Conservation (phyloP, 805 yeast genomes). For the Lipomyces starkeyi region DNA sequence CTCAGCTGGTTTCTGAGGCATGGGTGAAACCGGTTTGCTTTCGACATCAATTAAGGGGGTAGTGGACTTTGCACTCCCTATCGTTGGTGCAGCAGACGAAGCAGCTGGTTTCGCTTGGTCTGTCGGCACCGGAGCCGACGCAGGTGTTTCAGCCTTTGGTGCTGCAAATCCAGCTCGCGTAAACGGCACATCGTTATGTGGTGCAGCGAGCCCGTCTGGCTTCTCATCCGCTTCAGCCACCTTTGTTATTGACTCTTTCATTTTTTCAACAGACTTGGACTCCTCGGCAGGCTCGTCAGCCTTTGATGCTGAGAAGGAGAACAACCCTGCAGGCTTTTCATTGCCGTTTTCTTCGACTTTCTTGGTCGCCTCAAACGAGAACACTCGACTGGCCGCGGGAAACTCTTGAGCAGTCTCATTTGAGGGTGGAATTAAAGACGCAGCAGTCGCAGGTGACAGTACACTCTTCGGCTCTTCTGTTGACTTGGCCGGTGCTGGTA, state of each 20-base stretch:
- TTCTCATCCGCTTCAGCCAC: background rate
- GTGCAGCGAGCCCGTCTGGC: background rate
- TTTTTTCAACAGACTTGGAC: background rate
- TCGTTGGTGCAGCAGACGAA: background rate
- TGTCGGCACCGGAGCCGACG: background rate
- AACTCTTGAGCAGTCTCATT: background rate
- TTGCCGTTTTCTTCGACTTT: too few species aligned
- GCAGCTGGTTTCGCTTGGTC: background rate
- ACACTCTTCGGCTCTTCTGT: background rate
- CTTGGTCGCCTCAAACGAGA: too few species aligned
- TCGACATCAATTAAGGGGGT: background rate
- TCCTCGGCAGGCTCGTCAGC: background rate
- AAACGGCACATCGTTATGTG: background rate
- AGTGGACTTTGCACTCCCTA: background rate
- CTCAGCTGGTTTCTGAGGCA: background rate
- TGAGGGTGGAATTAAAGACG: background rate
- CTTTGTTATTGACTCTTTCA: background rate
- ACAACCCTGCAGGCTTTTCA: too few species aligned
- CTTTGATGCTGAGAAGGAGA: background rate
- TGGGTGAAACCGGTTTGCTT: background rate
- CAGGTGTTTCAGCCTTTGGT: background rate
- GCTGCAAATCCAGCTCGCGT: slow-evolving; percentile 1
- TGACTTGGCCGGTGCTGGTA: background rate
- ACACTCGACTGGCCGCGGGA: too few species aligned
- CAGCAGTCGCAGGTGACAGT: background rate